Conservation (phyloP, 2,329 filamentous ascomycete species). For the Zymoseptoria pseudotritici region DNA sequence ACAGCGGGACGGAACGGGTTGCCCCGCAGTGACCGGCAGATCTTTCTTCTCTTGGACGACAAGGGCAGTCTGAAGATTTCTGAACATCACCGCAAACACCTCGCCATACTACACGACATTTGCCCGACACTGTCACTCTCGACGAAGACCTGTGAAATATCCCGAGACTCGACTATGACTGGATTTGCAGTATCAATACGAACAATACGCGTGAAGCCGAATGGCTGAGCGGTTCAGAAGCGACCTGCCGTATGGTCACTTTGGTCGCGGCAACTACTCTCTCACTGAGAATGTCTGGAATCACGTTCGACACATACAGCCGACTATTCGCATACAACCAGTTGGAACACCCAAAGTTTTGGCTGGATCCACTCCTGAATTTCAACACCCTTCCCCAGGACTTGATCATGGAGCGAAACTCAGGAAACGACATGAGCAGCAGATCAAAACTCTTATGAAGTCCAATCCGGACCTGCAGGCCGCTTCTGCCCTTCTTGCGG, state of each 20-base stretch:
- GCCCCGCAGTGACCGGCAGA: constrained; percentile 19
- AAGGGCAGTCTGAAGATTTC: not conserved
- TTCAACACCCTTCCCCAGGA: not conserved
- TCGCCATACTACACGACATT: not conserved
- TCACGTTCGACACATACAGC: not conserved
- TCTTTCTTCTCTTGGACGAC: constrained; percentile 1
- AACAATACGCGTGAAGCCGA: constrained; percentile 33
- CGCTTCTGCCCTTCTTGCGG: constrained; percentile 8
- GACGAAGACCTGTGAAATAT: not conserved
- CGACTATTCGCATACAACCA: not conserved
- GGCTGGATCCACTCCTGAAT: not conserved
- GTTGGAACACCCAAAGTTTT: not conserved
- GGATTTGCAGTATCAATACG: constrained; percentile 1
- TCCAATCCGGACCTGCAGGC: constrained; percentile 20
- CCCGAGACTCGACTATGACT: constrained; percentile 14
- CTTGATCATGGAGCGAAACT: not conserved
- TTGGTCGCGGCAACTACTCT: constrained; percentile 45
- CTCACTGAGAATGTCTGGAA: constrained; percentile 41
- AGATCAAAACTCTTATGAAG: constrained; percentile 16
- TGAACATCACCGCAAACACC: not conserved
- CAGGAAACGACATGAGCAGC: constrained; percentile 8
- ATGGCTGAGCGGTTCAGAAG: constrained; percentile 50
- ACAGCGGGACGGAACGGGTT: not conserved
- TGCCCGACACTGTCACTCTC: not conserved
- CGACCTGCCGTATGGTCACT: constrained; percentile 48